Conservation (phyloP, 2,329 filamentous ascomycete species). For the Fusarium sp. region DNA sequence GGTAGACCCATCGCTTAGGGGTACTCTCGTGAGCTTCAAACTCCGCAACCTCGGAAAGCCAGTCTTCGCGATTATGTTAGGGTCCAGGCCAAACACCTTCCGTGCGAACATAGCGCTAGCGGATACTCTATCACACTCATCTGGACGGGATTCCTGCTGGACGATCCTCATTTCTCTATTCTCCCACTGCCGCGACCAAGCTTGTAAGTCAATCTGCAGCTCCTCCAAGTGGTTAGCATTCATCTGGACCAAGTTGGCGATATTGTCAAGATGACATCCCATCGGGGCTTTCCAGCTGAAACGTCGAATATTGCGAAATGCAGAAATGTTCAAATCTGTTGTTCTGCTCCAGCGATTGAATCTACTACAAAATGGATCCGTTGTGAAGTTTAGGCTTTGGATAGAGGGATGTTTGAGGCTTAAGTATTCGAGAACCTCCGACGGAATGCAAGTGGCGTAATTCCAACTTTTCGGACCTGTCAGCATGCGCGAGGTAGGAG, state of each 20-base stretch:
- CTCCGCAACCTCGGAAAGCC: neutral
- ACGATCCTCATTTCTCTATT: neutral
- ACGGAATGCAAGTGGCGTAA: neutral
- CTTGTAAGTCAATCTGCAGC: neutral
- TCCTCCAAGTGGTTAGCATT: neutral
- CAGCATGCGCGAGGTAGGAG: accelerated
- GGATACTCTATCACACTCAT: neutral
- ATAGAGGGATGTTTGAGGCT: neutral
- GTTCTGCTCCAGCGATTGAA: constrained; percentile 15
- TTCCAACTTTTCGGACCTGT: neutral
- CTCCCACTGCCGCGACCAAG: constrained; percentile 2
- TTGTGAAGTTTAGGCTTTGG: neutral
- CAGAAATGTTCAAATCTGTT: neutral
- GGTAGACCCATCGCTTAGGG: neutral
- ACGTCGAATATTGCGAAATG: neutral
- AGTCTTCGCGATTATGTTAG: accelerated
- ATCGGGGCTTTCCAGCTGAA: constrained; percentile 1
- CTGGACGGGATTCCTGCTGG: accelerated
- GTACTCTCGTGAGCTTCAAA: neutral
- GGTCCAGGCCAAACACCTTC: neutral
- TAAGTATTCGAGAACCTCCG: neutral
- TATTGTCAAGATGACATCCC: neutral
- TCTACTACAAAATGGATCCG: constrained; percentile 3
- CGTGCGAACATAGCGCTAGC: neutral
- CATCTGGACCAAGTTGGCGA: accelerated